Percentiles rank a stretch among this genome's conserved stretches.
phyloP scores from a whole-genome alignment of 177 flowering plant species.

The Vitis hybrid region DNA sequence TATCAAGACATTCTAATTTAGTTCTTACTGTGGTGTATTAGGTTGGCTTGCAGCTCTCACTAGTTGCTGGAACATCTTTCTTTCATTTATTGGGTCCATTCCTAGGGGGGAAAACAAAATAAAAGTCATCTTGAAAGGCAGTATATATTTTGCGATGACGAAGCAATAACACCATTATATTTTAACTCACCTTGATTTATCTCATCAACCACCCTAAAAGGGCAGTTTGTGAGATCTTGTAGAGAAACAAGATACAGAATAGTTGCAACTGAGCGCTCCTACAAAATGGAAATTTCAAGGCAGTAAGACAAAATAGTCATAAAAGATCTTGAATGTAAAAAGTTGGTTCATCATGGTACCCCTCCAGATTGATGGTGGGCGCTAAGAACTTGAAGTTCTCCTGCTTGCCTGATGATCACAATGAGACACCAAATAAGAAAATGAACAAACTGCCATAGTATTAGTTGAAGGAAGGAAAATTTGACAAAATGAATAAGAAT shows the following conservation, averaged over 20 bases:
- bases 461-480: background rate
- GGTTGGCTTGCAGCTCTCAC: conserved; percentile 93
- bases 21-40: conserved; percentile 92
- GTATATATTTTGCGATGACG: background rate
- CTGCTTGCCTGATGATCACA: conserved; percentile 66
- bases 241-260: conserved; percentile 96
- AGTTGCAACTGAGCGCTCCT: conserved; percentile 97
- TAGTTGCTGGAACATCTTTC: conserved; percentile 97
- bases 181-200: conserved; percentile 83
- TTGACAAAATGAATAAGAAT: background rate
- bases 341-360: conserved; percentile 35
- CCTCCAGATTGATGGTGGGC: conserved; percentile 99
- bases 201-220: conserved; percentile 98
- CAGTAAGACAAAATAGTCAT: conserved; percentile 11
- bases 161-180: background rate
- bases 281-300: conserved; percentile 14
- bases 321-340: background rate
- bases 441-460: background rate
- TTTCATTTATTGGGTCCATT: conserved; percentile 97
- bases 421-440: background rate
- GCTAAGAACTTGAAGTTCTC: conserved; percentile 91
- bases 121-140: background rate
- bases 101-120: conserved; percentile 40
- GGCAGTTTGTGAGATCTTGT: conserved; percentile 96
- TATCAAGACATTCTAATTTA: background rate